These are phyloP conservation scores for Leptodontidium sp. DNA, from an alignment of 2,329 filamentous ascomycete species.

Conservation along the genomic window DNA sequence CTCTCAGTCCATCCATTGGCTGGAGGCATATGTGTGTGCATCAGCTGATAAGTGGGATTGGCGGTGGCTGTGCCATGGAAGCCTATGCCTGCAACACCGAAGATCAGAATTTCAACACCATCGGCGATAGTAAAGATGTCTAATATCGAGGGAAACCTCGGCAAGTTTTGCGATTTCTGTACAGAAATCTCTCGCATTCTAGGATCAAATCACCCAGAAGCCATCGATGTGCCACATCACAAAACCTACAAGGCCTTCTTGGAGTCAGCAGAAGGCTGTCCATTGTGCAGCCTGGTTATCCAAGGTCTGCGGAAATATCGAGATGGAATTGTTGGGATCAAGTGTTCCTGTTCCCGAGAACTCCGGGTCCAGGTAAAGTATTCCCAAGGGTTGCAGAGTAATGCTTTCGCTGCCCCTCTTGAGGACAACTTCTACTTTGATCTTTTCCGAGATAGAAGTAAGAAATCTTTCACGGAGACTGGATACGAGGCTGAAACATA, in stretches of 20 bases:
- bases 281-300: background rate
- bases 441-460: background rate
- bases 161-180: background rate
- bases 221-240: background rate
- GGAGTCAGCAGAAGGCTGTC: background rate
- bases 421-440: background rate
- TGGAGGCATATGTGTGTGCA: background rate
- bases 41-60: background rate
- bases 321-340: background rate
- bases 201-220: background rate
- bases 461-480: background rate
- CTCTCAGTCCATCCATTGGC: background rate
- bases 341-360: background rate
- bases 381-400: background rate
- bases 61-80: constrained; percentile 2
- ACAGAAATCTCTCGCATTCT: background rate
- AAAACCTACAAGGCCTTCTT: background rate
- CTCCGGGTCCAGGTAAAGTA: background rate
- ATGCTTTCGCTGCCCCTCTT: background rate
- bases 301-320: background rate
- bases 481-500: background rate
- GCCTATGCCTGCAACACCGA: background rate
- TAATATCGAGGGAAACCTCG: background rate
- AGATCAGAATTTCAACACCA: background rate
- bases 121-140: background rate